Conservation (phyloP, 306 rosid species). For the Betula pendula region DNA sequence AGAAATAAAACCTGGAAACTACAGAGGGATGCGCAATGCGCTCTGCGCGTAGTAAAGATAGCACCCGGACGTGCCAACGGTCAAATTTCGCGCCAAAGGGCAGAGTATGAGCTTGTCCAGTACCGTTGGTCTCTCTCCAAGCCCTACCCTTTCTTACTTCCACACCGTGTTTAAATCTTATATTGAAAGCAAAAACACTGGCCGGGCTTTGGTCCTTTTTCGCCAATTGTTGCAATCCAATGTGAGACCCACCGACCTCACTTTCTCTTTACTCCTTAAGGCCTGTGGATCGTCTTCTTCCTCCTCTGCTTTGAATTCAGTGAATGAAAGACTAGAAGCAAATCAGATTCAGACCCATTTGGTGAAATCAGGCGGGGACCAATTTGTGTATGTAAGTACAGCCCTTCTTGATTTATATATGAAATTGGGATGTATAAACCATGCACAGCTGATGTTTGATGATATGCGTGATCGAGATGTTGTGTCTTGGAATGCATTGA, state of each 20-base stretch:
- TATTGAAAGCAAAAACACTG: constrained; percentile 28
- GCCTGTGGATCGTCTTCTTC: constrained; percentile 40
- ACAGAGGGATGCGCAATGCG: not conserved
- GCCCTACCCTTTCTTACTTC: constrained; percentile 36
- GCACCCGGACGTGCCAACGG: not conserved
- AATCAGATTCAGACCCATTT: constrained; percentile 57
- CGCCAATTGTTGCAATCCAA: constrained; percentile 43
- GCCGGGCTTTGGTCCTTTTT: constrained; percentile 30
- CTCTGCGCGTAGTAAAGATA: not conserved
- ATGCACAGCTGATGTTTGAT: constrained; percentile 62
- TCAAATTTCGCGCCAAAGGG: constrained; percentile 15
- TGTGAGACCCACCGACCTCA: constrained; percentile 42
- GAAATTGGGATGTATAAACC: constrained; percentile 49
- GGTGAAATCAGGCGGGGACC: constrained; percentile 44
- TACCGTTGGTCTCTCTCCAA: constrained; percentile 30
- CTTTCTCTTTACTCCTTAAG: constrained; percentile 65
- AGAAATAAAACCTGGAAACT: too few species aligned
- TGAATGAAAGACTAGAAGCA: constrained; percentile 29
- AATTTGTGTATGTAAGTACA: constrained; percentile 56
- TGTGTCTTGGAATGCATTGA: constrained; percentile 76
- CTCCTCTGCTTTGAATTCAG: constrained; percentile 17
- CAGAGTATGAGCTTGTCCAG: constrained; percentile 43
- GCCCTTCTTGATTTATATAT: constrained; percentile 51
- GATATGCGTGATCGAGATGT: constrained; percentile 58
- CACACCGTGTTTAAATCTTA: constrained; percentile 45